phyloP scores from a whole-genome alignment of 257 asterid genomes.

The Solanum bukasovii region DNA sequence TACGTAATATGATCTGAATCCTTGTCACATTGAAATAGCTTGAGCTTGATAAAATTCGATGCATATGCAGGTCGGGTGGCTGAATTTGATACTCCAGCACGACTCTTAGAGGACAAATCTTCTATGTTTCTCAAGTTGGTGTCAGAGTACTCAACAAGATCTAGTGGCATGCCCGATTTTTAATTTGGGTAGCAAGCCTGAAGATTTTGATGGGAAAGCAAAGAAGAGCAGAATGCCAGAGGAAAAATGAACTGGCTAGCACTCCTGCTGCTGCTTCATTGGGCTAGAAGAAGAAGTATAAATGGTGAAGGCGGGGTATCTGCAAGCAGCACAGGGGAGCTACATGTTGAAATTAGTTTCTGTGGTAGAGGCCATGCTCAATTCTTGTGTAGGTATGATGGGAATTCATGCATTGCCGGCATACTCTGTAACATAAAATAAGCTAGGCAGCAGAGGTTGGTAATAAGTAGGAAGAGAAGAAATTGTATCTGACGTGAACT shows the following conservation, averaged over 20 bases:
- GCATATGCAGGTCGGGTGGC: conserved; percentile 75
- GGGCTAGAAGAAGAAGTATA: background rate
- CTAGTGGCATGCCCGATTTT: conserved; percentile 49
- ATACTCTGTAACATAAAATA: conserved; percentile 38
- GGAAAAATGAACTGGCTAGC: background rate
- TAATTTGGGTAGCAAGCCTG: conserved; percentile 13
- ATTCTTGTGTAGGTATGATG: background rate
- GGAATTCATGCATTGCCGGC: conserved; percentile 17
- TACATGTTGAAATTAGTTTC: background rate
- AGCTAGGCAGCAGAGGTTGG: conserved; percentile 11
- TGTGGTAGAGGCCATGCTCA: background rate
- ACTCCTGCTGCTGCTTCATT: background rate
- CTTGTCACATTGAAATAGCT: background rate
- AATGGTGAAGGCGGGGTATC: background rate
- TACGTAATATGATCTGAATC: background rate
- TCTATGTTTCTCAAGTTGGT: conserved; percentile 97
- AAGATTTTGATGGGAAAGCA: background rate
- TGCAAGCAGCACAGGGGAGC: background rate
- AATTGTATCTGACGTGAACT: conserved; percentile 19
- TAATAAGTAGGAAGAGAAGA: conserved; percentile 11
- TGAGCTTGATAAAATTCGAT: background rate
- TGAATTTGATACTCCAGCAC: conserved; percentile 81
- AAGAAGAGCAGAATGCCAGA: background rate
- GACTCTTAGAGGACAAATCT: conserved; percentile 83
- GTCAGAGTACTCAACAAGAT: conserved; percentile 75